Base-by-base conservation (phyloP, 2,329 filamentous ascomycete genomes). In the Chaetomium sp. region DNA sequence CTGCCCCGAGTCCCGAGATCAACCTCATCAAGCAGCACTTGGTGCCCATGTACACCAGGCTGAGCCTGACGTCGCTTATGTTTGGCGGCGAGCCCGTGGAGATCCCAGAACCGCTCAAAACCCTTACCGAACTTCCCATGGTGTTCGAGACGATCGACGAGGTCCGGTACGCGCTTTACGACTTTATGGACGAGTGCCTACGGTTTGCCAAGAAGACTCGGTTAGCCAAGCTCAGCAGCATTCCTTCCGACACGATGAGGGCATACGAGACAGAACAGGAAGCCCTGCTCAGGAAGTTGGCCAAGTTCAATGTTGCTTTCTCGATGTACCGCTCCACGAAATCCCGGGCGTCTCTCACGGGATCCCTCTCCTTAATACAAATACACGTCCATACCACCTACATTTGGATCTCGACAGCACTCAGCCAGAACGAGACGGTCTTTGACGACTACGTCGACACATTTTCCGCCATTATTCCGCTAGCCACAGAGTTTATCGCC, bases 31-130 rank as follows among this genome's bases (percentile, higher is more conserved):
- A 70, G 58, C 64, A 69, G 12, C 67, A 72, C 33, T 67, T 76
- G 3, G 72, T 73, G 4, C 74, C 74, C 37, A 70, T 76, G n/a
- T 76, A 75, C 54, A 69, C 72, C 1, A 69, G 74, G 0, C 67
- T 76, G 2, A 72, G 72, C 50, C 59, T 76, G 6, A 71, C 73
- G 0, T 70, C 69, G 6, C 70, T 74, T 35, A 67, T 75, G 45
- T 71, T 75, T n/a, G 72, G 73, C 1, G 68, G 65, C 27, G 67
- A 61, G 4, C 71, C 73, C 0, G 67, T 66, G 1, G 60, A 66
- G 1, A 73, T 75, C 27, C 74, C 73, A 1, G 47, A 62, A 0
- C 64, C 68, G 33, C 62, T 76, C 10, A 70, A 69, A 48, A 62
- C 61, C 14, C 62, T 66, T 45, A 62, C 57, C 10, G 60, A 68